These are phyloP conservation scores for Colletotrichum echinochloae DNA, from an alignment of 2,329 filamentous ascomycete genomes.

Conservation along the genomic window DNA sequence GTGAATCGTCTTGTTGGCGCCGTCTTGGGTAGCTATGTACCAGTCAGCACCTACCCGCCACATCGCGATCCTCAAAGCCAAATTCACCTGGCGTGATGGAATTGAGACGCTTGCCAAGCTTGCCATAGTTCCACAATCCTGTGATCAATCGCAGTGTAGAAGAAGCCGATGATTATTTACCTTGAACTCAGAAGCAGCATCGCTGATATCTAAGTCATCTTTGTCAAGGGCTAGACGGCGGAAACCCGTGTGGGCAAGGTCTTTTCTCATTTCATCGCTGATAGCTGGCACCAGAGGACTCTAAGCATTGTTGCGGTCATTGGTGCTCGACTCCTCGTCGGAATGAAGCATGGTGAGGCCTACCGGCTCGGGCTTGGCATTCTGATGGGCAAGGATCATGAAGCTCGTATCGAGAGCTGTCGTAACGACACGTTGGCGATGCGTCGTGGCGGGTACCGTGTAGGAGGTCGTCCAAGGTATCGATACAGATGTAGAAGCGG, in stretches of 20 bases:
- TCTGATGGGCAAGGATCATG: too few relatives aligned
- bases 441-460: too few relatives aligned
- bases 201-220: constrained; percentile 1
- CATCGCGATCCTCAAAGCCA: background rate
- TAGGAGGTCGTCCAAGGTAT: background rate
- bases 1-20: constrained; percentile 8
- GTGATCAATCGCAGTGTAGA: background rate
- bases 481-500: background rate
- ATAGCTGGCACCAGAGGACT: background rate
- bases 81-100: constrained; percentile 6
- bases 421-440: background rate
- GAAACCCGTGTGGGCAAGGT: background rate
- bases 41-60: background rate
- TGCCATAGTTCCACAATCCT: background rate
- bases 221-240: background rate
- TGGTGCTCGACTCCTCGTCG: background rate
- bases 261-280: background rate
- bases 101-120: constrained; percentile 12
- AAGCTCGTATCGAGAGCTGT: background rate
- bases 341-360: background rate
- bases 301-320: background rate
- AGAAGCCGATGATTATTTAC: background rate
- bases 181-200: constrained; percentile 13
- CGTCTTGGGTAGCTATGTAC: background rate
- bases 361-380: too few relatives aligned